These are phyloP conservation scores for Metschnikowia matae DNA, from an alignment of 805 yeast species.

Conservation along the genomic window DNA sequence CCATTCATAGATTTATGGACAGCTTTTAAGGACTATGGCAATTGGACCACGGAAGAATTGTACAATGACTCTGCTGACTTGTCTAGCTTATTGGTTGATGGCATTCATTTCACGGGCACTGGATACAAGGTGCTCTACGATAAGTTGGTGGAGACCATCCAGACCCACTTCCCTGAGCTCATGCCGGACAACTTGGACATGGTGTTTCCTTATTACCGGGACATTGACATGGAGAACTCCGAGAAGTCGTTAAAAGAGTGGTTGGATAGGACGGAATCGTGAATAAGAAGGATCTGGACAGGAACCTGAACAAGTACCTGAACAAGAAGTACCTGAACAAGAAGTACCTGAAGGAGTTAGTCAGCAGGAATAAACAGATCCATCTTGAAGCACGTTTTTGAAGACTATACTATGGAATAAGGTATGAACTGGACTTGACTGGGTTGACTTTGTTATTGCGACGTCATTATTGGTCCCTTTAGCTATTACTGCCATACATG, in stretches of 20 bases:
- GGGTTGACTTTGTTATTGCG: no score
- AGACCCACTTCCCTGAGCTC: conserved; percentile 44
- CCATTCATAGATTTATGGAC: conserved; percentile 58
- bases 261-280: background rate
- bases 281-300: no score
- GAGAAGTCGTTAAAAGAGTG: conserved; percentile 3
- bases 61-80: conserved; percentile 20
- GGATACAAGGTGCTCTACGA: conserved; percentile 50
- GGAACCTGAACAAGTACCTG: no score
- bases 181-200: conserved; percentile 36
- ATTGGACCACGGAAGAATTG: conserved; percentile 35
- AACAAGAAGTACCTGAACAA: no score
- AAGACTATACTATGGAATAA: no score
- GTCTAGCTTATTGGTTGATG: conserved; percentile 36
- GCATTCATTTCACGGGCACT: conserved; percentile 55
- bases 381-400: no score
- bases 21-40: conserved; percentile 33
- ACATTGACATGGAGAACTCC: conserved; percentile 12
- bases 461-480: no score
- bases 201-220: conserved; percentile 41
- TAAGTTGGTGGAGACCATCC: conserved; percentile 39
- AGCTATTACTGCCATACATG: no score
- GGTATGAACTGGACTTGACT: no score
- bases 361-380: no score
- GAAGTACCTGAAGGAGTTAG: no score